These are phyloP conservation scores for Colletotrichum sp. DNA, from an alignment of 2,329 filamentous ascomycete species.

Conservation along the genomic window DNA sequence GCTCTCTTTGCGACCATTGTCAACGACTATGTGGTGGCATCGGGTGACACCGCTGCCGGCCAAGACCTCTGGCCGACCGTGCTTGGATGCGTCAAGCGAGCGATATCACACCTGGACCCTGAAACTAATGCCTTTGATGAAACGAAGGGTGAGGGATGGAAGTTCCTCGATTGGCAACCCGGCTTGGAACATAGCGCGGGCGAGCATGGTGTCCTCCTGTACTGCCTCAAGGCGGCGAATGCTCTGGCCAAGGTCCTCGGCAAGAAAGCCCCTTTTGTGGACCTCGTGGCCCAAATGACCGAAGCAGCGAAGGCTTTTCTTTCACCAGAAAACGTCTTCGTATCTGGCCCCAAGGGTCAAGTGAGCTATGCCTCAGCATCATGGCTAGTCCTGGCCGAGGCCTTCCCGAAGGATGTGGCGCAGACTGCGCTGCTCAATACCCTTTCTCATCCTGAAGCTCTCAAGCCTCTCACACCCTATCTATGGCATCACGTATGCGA, in stretches of 20 bases:
- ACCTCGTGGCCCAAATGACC: conserved; percentile 26
- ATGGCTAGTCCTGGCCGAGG: conserved; percentile 33
- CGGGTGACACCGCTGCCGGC: conserved; percentile 31
- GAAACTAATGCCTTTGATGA: conserved; percentile 25
- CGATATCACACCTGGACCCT: conserved; percentile 29
- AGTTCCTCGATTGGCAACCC: conserved; percentile 36
- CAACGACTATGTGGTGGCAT: conserved; percentile 35
- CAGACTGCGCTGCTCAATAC: conserved; percentile 26
- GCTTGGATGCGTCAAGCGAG: conserved; percentile 30
- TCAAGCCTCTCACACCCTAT: conserved; percentile 35
- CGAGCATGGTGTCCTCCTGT: conserved; percentile 33
- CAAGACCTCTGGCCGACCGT: conserved; percentile 34
- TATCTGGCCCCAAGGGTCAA: conserved; percentile 30
- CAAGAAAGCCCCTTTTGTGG: conserved; percentile 24
- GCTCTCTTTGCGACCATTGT: conserved; percentile 36
- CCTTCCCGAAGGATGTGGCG: conserved; percentile 23
- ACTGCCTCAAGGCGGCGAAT: conserved; percentile 31
- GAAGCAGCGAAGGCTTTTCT: conserved; percentile 25
- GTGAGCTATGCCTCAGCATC: conserved; percentile 34
- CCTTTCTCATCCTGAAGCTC: conserved; percentile 26
- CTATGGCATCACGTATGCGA: conserved; percentile 34
- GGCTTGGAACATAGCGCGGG: conserved; percentile 32
- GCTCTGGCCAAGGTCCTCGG: conserved; percentile 29
- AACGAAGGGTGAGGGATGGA: conserved; percentile 26
- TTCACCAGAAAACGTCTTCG: conserved; percentile 24